phyloP scores from a whole-genome alignment of 2,329 filamentous ascomycete species.

The Colletotrichum trifolii region DNA sequence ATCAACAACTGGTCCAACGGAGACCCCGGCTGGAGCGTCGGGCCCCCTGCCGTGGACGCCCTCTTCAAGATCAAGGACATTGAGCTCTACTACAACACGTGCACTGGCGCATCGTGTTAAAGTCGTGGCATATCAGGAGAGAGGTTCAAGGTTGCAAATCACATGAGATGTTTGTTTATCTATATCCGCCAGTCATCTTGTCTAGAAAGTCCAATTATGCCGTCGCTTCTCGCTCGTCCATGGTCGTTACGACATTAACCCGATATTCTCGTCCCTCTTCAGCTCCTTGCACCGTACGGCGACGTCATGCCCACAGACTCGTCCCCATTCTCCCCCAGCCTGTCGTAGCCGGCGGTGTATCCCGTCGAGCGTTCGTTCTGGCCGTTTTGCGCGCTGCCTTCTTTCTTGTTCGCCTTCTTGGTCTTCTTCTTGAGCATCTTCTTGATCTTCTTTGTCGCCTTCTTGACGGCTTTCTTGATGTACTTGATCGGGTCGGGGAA shows the following conservation, averaged over 20 bases:
- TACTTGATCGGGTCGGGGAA: constrained; percentile 15
- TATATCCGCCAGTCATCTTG: too few relatives aligned
- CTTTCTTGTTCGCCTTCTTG: constrained; percentile 12
- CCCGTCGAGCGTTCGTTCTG: constrained; percentile 11
- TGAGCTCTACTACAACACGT: constrained; percentile 45
- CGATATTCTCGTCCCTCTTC: background rate
- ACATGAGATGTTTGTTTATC: too few relatives aligned
- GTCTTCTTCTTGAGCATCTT: constrained; percentile 28
- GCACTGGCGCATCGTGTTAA: background rate
- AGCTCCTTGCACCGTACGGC: constrained; percentile 2
- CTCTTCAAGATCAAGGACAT: constrained; percentile 41
- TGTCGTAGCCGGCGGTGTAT: constrained; percentile 15
- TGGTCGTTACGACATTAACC: background rate
- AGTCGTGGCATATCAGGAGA: too few relatives aligned
- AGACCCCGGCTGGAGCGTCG: constrained; percentile 44
- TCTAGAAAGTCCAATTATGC: background rate
- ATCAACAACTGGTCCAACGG: constrained; percentile 49
- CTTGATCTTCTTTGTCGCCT: constrained; percentile 25
- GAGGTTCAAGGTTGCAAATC: too few relatives aligned
- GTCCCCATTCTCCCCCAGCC: background rate
- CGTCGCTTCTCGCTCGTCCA: background rate
- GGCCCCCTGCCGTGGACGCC: constrained; percentile 42
- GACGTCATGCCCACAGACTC: constrained; percentile 18
- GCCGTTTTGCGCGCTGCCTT: background rate
- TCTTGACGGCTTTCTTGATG: constrained; percentile 26